A percentile compares a stretch with the other conserved stretches of the same genome.
These are phyloP conservation scores for Fraxinus dipetala DNA, from an alignment of 305 asterid species.

Conservation along the genomic window DNA sequence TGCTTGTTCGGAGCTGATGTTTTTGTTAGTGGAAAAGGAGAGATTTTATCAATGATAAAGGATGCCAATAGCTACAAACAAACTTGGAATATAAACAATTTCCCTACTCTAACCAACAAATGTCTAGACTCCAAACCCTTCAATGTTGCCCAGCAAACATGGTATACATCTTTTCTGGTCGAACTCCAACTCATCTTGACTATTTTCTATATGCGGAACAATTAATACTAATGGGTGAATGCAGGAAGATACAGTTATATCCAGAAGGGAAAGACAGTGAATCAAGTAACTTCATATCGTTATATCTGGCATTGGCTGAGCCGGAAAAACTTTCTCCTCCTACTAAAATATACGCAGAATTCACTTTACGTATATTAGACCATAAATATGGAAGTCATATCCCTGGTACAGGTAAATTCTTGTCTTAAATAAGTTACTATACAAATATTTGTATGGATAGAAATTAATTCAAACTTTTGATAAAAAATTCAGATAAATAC, in stretches of 20 bases:
- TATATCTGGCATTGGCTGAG: conserved; percentile 51
- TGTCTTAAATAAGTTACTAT: background rate
- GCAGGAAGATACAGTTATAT: conserved; percentile 60
- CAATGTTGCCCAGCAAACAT: conserved; percentile 34
- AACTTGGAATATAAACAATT: conserved; percentile 34
- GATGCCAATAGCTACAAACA: conserved; percentile 41
- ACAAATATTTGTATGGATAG: background rate
- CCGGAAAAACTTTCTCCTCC: conserved; percentile 39
- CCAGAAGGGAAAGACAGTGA: conserved; percentile 58
- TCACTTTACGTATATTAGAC: conserved; percentile 45
- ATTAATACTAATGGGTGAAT: background rate
- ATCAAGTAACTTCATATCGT: conserved; percentile 34
- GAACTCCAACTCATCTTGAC: background rate
- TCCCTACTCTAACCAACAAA: conserved; percentile 32
- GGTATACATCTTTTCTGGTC: conserved; percentile 23
- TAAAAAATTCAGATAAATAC: conserved; percentile 37
- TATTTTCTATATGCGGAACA: background rate
- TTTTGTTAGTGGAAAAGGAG: conserved; percentile 48
- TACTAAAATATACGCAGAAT: conserved; percentile 45
- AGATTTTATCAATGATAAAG: conserved; percentile 50
- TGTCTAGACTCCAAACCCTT: conserved; percentile 45
- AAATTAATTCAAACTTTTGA: background rate
- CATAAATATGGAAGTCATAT: conserved; percentile 28
- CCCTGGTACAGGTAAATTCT: conserved; percentile 43
- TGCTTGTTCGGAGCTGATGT: conserved; percentile 64